Evolutionary conservation across 768 basidiomycete species (phyloP).

Genomic region (Clitopilus passeckerianus): DNA sequence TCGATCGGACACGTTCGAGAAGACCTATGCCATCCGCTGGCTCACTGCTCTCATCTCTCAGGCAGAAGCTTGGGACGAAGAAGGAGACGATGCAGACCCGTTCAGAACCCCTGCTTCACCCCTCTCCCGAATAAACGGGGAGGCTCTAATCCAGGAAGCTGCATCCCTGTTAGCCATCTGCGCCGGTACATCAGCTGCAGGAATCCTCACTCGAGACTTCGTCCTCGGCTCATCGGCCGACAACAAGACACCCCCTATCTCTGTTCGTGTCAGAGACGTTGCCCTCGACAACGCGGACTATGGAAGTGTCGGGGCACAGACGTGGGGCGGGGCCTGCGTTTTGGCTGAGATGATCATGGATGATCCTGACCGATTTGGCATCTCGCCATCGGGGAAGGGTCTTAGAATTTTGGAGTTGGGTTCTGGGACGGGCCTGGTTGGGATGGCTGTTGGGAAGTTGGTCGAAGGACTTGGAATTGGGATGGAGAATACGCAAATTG

Average conservation of each 20-base stretch:
- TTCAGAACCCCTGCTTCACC: background rate
- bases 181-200: slow-evolving; percentile 61
- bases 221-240: slow-evolving; percentile 30
- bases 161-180: slow-evolving; percentile 61
- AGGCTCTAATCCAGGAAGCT: slow-evolving; percentile 44
- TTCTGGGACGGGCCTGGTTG: slow-evolving; percentile 80
- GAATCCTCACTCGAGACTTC: slow-evolving; percentile 49
- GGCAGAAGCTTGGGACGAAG: slow-evolving; percentile 9
- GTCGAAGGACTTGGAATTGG: slow-evolving; percentile 16
- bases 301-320: slow-evolving; percentile 76
- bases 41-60: slow-evolving; percentile 57
- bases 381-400: slow-evolving; percentile 11
- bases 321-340: slow-evolving; percentile 84
- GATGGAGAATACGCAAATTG: slow-evolving; percentile 21
- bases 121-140: slow-evolving; percentile 15
- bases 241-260: slow-evolving; percentile 13
- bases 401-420: slow-evolving; percentile 72
- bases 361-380: slow-evolving; percentile 46
- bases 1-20: slow-evolving; percentile 63
- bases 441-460: slow-evolving; percentile 51
- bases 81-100: background rate
- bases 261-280: slow-evolving; percentile 57
- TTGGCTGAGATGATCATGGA: slow-evolving; percentile 70
- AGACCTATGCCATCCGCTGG: slow-evolving; percentile 68
- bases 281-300: slow-evolving; percentile 69